Evolutionary conservation across 768 basidiomycete species (phyloP).

Genomic region (Psilocybe cubensis): DNA sequence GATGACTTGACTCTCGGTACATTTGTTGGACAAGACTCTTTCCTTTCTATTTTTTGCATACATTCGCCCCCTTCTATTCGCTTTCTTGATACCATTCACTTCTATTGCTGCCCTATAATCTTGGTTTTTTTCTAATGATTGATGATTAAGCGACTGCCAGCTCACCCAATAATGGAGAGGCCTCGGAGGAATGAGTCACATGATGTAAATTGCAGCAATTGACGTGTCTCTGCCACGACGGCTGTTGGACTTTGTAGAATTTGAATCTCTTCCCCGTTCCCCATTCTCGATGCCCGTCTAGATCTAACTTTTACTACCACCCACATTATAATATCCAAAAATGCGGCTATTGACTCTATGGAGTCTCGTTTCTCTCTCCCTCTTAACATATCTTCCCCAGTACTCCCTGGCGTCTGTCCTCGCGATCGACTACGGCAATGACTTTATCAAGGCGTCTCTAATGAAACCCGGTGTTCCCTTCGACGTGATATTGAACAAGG

Average conservation of each 20-base stretch:
- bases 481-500: slow-evolving; percentile 94
- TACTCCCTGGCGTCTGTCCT: slow-evolving; percentile 75
- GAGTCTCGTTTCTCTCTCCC: slow-evolving; percentile 41
- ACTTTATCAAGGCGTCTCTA: slow-evolving; percentile 95
- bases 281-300: slow-evolving; percentile 26
- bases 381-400: slow-evolving; percentile 40
- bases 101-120: slow-evolving; percentile 5
- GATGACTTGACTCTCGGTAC: background rate
- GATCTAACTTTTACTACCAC: slow-evolving; percentile 14
- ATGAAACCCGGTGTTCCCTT: slow-evolving; percentile 95
- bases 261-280: background rate
- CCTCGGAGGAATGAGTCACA: background rate
- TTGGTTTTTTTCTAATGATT: background rate
- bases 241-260: slow-evolving; percentile 4
- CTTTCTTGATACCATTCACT: slow-evolving; percentile 12
- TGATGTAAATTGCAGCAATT: slow-evolving; percentile 9
- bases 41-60: background rate
- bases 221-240: slow-evolving; percentile 19
- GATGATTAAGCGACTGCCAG: background rate
- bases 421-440: slow-evolving; percentile 97
- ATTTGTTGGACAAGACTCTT: background rate
- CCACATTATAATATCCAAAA: slow-evolving; percentile 24
- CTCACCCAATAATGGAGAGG: background rate
- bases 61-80: background rate
- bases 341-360: slow-evolving; percentile 45